Evolutionary conservation across 257 asterid genomes (phyloP), one percentile per base, ranked within the genome.

Genomic region (Buddleja alternifolia): DNA sequence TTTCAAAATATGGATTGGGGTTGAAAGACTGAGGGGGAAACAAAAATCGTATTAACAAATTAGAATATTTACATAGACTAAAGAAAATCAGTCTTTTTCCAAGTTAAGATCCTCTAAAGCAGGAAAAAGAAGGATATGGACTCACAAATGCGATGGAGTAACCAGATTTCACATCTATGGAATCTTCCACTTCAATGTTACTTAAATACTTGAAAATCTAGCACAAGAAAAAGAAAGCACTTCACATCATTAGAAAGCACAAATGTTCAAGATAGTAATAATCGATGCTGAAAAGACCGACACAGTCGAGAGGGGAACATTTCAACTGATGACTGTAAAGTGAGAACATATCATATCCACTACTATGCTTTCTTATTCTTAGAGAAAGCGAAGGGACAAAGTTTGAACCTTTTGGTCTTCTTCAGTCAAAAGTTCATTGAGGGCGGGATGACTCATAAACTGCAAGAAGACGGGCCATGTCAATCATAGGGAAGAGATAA

Each of bases 111-210:
- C 2, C 51, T 17, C 15, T 11, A 63, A 16, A 48, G 60, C 44
- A 40, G 63, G 52, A 9, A 45, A 54, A 64, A 44, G 50, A 58
- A 67, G 24, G 51, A 47, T 29, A 29, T 29, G 62, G 56, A 68
- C 99, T 93, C 83, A 93, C 99, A 66, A 93, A 90, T 39, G 89
- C 72, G 42, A 93, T 87, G 48, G 96, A 78, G 81, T 88, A 91
- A 56, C 99, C 99, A 58, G 93, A 88, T 81, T 93, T 93, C 76
- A 93, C 94, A 76, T 93, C 97, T 76, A 84, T 84, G 77, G 79
- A 81, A 52, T 90, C 97, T 80, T 93, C 97, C 73, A 93, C 99
- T 83, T 93, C 95, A 66, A 93, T 88, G 71, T 88, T 79, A 55
- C 67, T 75, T 45, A 93, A 84, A 70, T 85, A 76, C 95, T 88